Evolutionary conservation across 306 rosid genomes (phyloP).

Genomic region (Malus sieversii): DNA sequence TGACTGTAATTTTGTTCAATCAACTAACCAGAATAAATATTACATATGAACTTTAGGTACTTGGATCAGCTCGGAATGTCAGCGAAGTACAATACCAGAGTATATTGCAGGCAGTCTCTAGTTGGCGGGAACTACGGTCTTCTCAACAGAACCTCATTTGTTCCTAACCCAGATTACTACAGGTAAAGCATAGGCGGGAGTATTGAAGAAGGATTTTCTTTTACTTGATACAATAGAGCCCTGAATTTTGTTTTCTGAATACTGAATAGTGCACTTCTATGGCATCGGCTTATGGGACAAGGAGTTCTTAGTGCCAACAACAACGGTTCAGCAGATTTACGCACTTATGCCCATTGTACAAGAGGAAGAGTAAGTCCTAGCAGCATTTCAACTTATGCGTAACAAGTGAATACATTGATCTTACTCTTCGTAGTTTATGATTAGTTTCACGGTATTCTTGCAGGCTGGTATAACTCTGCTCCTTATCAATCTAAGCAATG

Average conservation of each 20-base stretch:
- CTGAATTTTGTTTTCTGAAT: not conserved
- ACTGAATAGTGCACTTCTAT: slow-evolving; percentile 70
- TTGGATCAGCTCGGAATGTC: slow-evolving; percentile 97
- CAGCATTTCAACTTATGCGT: not conserved
- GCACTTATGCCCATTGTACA: slow-evolving; percentile 82
- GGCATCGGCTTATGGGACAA: slow-evolving; percentile 90
- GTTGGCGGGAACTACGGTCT: slow-evolving; percentile 95
- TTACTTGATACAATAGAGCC: slow-evolving; percentile 5
- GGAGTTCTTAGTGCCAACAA: slow-evolving; percentile 48
- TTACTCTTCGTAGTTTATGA: not conserved
- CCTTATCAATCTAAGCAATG: slow-evolving; percentile 77
- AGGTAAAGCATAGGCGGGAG: slow-evolving; percentile 37
- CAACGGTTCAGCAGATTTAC: slow-evolving; percentile 52
- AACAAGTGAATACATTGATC: not conserved
- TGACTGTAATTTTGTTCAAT: not conserved
- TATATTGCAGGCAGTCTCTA: slow-evolving; percentile 84
- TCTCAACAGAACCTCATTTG: slow-evolving; percentile 61
- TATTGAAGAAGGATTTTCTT: not conserved
- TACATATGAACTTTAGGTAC: slow-evolving; percentile 48
- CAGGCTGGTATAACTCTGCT: slow-evolving; percentile 73
- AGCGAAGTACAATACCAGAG: slow-evolving; percentile 63
- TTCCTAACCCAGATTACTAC: slow-evolving; percentile 92
- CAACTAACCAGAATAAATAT: not conserved
- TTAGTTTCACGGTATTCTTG: not conserved
- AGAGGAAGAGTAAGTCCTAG: slow-evolving; percentile 65